Evolutionary conservation across 2,329 filamentous ascomycete species (phyloP), one percentile per base, ranked within the genome.

Genomic region (Cryoendolithus antarcticus): DNA sequence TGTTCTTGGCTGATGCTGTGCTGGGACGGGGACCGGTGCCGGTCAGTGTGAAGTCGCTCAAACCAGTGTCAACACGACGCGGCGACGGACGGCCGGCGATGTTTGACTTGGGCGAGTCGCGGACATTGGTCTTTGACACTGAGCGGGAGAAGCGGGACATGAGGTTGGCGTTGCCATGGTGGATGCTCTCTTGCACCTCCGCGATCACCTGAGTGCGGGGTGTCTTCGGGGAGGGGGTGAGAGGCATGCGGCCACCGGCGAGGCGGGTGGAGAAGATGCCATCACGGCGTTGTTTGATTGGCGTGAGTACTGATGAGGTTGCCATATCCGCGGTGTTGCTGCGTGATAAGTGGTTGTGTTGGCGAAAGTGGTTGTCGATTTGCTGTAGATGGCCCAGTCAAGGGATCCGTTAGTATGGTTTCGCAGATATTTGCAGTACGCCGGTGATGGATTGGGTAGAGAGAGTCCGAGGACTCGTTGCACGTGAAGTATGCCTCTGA

Each of bases 101-200:
- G 71, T 95, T 96, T 43, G 86, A 95, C 71, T 96, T 96, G 59
- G 88, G 86, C 2, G 89, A 95, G 59, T 91, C 83, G 37, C 83
- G 81, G 61, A 84, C 80, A 31, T 74, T 68, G 30, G 71, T 66
- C 66, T 79, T 81, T 45, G 77, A 72, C 44, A 70, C 63, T 42
- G 72, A 79, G 56, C 82, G 82, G 46, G 82, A 72, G 56, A 94
- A 82, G 58, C 86, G 81, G 44, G 83, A 72, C 48, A 84, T 75
- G 42, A 93, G 70, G 63, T 86, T 88, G 48, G 79, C 82, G 45
- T 80, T 77, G 61, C 62, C 60, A 54, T 68, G 91, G 58, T 68
- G 91, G 44, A 86, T 78, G 6, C 86, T 86, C 66, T 86, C 82
- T 48, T 70, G 63, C 50, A 62, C 56, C 62, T 52, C 59, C 64